Conservation (phyloP, 768 basidiomycete species). For the Leccinum rimulosum region DNA sequence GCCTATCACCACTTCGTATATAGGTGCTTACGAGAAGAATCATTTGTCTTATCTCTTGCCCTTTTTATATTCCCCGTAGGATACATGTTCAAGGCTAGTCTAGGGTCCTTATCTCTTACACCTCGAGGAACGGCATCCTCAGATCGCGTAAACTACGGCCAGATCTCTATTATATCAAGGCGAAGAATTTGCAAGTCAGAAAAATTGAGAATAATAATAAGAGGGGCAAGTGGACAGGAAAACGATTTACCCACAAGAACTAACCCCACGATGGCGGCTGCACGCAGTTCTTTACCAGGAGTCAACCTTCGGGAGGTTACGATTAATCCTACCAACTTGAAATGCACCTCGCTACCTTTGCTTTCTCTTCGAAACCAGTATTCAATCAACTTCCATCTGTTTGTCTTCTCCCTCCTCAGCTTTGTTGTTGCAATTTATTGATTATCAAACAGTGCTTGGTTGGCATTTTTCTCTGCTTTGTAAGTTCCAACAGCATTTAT, state of each 20-base stretch:
- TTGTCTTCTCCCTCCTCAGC: conserved; percentile 9
- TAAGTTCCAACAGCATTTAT: conserved; percentile 7
- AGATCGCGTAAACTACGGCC: not conserved
- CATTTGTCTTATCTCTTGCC: too few relatives aligned
- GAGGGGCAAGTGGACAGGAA: not conserved
- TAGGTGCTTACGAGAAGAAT: not conserved
- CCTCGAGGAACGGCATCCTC: not conserved
- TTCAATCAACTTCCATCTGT: conserved; percentile 50
- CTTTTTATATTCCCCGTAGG: too few relatives aligned
- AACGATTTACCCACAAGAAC: not conserved
- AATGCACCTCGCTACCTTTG: conserved; percentile 51
- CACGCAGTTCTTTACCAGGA: not conserved
- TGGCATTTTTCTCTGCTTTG: conserved; percentile 55
- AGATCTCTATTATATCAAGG: not conserved
- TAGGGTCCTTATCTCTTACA: conserved; percentile 37
- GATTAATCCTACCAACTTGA: conserved; percentile 51
- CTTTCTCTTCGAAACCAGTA: conserved; percentile 48
- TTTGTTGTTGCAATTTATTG: not conserved
- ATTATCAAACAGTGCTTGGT: conserved; percentile 27
- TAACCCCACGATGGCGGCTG: conserved; percentile 4
- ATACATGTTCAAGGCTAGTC: not conserved
- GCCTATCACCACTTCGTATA: too few relatives aligned
- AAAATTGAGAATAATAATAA: not conserved
- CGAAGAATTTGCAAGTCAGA: not conserved
- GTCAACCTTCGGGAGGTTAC: conserved; percentile 9